phyloP scores from a whole-genome alignment of 805 yeast genomes.

The Yarrowia bubula region DNA sequence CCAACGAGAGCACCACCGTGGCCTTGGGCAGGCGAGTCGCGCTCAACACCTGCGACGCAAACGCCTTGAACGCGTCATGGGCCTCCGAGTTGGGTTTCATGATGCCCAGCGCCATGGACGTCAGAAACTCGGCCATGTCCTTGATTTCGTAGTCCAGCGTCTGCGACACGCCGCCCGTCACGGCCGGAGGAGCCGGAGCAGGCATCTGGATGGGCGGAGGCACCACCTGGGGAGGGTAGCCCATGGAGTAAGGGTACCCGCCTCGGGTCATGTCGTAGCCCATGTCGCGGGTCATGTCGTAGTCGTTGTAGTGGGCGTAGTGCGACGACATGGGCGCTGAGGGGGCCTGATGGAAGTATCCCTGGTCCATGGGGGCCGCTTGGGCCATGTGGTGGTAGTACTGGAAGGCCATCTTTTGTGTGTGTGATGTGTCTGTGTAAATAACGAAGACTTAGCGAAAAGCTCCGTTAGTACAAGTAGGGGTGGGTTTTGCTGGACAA shows the following conservation, averaged over 20 bases:
- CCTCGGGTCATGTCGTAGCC: conserved; percentile 7
- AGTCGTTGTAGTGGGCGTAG: conserved; percentile 5
- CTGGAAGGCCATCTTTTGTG: conserved; percentile 29
- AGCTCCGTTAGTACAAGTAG: conserved; percentile 31
- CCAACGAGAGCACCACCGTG: conserved; percentile 75
- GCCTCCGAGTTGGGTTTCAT: conserved; percentile 45
- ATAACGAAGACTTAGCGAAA: conserved; percentile 34
- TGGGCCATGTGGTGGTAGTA: conserved; percentile 30
- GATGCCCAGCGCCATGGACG: conserved; percentile 66
- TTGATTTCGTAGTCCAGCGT: conserved; percentile 77
- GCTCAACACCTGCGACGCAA: conserved; percentile 64
- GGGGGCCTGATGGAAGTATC: conserved; percentile 29
- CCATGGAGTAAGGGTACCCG: conserved; percentile 1
- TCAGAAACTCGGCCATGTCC: conserved; percentile 74
- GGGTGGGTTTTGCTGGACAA: background rate
- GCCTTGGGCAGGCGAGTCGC: conserved; percentile 87
- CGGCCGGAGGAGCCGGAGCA: conserved; percentile 19
- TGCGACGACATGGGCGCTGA: conserved; percentile 16
- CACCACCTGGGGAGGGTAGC: conserved; percentile 3
- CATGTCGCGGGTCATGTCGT: conserved; percentile 23
- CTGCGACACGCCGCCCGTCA: conserved; percentile 69
- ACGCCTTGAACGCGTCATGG: conserved; percentile 47
- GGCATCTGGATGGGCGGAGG: conserved; percentile 15
- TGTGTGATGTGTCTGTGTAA: conserved; percentile 20
- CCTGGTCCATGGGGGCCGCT: conserved; percentile 27